Evolutionary conservation across 2,329 filamentous ascomycete genomes (phyloP), one percentile per base, ranked within the genome.

Genomic region (Paracamarosporium sp.): DNA sequence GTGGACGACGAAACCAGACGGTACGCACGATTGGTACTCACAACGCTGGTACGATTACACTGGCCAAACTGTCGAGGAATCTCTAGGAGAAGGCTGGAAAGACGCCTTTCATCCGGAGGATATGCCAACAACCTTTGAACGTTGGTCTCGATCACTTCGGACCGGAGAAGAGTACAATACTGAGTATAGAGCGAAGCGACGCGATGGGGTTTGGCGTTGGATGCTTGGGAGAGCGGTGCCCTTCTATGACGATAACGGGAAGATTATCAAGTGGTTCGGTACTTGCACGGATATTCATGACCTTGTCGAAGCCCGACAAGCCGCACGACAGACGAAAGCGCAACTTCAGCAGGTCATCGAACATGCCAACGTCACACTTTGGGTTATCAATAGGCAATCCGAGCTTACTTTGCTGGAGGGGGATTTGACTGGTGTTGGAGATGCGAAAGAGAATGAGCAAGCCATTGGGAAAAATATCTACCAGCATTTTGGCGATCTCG

Each of bases 271-370:
- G 69, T 93, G 90, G 90, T 92, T 91, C 66, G 91, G 90, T 15
- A 92, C 90, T 1, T 92, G 88, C 67, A 93, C 90, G 12, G 90
- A 94, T 62, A 90, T 93, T 17, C 88, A 93, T 68, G 90, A 93
- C 60, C 82, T 87, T 41, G 88, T 93, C 3, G 83, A 90, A 67
- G 85, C 88, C 13, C 87, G 89, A 57, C 81, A 89, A 59, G 83
- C 83, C 47, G 88, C 88, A 15, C 87, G 86, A 59, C 83, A 86
- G 56, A 89, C 85, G 17, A 83, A 87, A n/a, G 85, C 89, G 66
- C 89, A 92, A 69, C 81, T 94, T 0, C 80, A 88, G 8, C 89
- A 87, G 59, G 90, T 93, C 25, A 88, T 93, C 54, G 85, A 88
- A 33, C 89, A 93, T 66, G 88, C 90, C 0, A 86, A 88, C 53